A percentile compares a stretch with the other conserved stretches of the same genome.
These are phyloP conservation scores for Chaetomium tenue DNA, from an alignment of 495 filamentous ascomycete genomes.

Conservation along the genomic window DNA sequence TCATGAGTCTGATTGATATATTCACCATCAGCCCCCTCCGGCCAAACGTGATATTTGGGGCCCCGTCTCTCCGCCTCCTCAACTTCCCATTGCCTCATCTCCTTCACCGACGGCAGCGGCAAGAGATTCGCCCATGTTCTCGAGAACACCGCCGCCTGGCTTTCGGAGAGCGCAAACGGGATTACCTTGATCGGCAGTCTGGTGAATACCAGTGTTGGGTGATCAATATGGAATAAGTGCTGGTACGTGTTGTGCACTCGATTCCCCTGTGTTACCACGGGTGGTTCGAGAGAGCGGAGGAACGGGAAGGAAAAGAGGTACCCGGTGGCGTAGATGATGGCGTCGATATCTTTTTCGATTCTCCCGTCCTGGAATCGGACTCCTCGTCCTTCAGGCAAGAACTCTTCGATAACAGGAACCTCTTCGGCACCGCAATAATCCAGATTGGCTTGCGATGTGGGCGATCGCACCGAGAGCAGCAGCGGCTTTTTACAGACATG, in stretches of 20 bases:
- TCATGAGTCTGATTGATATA: slow-evolving; percentile 72
- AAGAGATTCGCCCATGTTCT: slow-evolving; percentile 71
- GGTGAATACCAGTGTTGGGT: slow-evolving; percentile 77
- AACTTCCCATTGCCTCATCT: slow-evolving; percentile 64
- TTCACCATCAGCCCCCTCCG: slow-evolving; percentile 62
- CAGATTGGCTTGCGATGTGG: slow-evolving; percentile 34
- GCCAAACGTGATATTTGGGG: slow-evolving; percentile 59
- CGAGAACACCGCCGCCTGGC: slow-evolving; percentile 74
- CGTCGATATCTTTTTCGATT: slow-evolving; percentile 61
- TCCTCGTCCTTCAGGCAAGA: slow-evolving; percentile 38
- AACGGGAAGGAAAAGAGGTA: slow-evolving; percentile 74
- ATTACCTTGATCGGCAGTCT: slow-evolving; percentile 75
- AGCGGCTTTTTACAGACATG: slow-evolving; percentile 42
- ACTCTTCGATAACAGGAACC: slow-evolving; percentile 43
- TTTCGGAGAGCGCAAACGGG: slow-evolving; percentile 76
- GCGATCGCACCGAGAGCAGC: slow-evolving; percentile 43
- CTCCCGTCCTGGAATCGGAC: slow-evolving; percentile 43
- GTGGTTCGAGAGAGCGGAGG: slow-evolving; percentile 55
- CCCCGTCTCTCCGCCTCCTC: slow-evolving; percentile 35
- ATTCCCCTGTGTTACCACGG: slow-evolving; percentile 65
- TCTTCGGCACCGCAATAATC: slow-evolving; percentile 38
- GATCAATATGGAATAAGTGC: slow-evolving; percentile 71
- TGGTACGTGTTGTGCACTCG: slow-evolving; percentile 67
- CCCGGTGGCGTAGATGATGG: slow-evolving; percentile 70
- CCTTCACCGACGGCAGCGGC: slow-evolving; percentile 54